Conservation (phyloP, 2,329 filamentous ascomycete species). For the Fusarium subtropicale region DNA sequence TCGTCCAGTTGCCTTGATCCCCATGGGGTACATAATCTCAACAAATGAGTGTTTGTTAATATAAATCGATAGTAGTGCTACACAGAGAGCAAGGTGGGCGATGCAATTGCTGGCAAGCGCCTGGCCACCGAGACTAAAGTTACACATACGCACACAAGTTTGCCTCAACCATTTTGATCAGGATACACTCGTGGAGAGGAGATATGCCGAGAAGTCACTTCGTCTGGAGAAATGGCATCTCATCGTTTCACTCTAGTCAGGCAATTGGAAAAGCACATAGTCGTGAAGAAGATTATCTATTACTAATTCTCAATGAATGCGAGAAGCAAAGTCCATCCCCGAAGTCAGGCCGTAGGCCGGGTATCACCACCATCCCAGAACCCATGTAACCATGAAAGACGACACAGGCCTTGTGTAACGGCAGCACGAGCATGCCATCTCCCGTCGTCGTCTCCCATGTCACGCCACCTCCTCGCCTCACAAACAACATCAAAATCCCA, state of each 20-base stretch:
- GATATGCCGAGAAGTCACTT: not conserved
- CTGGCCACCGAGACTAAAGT: not conserved
- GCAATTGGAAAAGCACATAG: not conserved
- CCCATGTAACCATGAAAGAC: constrained; percentile 32
- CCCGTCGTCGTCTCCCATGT: constrained; percentile 26
- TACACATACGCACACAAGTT: not conserved
- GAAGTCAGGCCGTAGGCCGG: constrained; percentile 42
- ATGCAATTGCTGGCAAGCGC: not conserved
- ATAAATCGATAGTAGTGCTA: not conserved
- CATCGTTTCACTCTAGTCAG: not conserved
- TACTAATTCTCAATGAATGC: constrained; percentile 49
- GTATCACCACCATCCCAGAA: constrained; percentile 43
- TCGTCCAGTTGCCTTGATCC: not conserved
- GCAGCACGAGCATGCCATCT: constrained; percentile 22
- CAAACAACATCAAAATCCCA: constrained; percentile 38
- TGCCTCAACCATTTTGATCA: not conserved
- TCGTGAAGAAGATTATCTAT: constrained; percentile 47
- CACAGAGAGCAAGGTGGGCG: not conserved
- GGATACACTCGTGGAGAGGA: not conserved
- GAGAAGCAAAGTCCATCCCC: constrained; percentile 46
- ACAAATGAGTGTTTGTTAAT: not conserved
- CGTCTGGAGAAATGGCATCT: not conserved
- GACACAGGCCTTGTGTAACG: constrained; percentile 7
- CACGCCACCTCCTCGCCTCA: constrained; percentile 21
- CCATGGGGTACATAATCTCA: not conserved